Conservation (phyloP, 257 asterid species). For the Forsythia viridissima region DNA sequence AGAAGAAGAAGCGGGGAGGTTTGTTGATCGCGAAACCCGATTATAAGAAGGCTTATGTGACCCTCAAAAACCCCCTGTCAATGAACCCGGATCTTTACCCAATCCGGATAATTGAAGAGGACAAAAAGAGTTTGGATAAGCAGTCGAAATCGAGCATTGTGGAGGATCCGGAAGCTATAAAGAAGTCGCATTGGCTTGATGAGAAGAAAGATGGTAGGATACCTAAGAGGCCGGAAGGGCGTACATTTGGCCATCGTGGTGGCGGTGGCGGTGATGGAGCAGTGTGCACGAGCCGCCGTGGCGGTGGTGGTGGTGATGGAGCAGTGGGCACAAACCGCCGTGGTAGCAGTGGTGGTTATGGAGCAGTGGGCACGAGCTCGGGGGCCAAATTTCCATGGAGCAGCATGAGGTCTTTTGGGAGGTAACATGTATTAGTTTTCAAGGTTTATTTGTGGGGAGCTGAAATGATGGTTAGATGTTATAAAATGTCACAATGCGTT, state of each 20-base stretch:
- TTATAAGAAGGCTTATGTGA: slow-evolving; percentile 90
- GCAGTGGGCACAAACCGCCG: slow-evolving; percentile 2
- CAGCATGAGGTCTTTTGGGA: slow-evolving; percentile 65
- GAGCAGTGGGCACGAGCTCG: slow-evolving; percentile 16
- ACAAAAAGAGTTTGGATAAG: slow-evolving; percentile 46
- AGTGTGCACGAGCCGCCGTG: slow-evolving; percentile 3
- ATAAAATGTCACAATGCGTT: slow-evolving; percentile 19
- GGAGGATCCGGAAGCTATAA: slow-evolving; percentile 71
- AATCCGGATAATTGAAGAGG: slow-evolving; percentile 66
- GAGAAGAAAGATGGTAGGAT: slow-evolving; percentile 44
- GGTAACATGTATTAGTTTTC: slow-evolving; percentile 28
- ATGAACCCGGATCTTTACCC: slow-evolving; percentile 75
- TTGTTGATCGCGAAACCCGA: slow-evolving; percentile 66
- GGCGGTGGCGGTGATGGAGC: background rate
- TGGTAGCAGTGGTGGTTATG: slow-evolving; percentile 15
- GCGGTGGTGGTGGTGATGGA: too few species aligned
- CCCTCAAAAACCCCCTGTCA: slow-evolving; percentile 69
- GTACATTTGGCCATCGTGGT: slow-evolving; percentile 28
- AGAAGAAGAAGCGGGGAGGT: slow-evolving; percentile 91
- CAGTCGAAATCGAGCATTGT: slow-evolving; percentile 70
- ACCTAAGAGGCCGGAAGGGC: slow-evolving; percentile 34
- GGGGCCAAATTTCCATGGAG: slow-evolving; percentile 85
- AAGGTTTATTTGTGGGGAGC: background rate
- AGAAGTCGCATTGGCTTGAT: slow-evolving; percentile 89
- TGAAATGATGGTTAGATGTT: slow-evolving; percentile 17